These are phyloP conservation scores for Bathelium albidoporum DNA, from an alignment of 495 filamentous ascomycete genomes.

Conservation along the genomic window DNA sequence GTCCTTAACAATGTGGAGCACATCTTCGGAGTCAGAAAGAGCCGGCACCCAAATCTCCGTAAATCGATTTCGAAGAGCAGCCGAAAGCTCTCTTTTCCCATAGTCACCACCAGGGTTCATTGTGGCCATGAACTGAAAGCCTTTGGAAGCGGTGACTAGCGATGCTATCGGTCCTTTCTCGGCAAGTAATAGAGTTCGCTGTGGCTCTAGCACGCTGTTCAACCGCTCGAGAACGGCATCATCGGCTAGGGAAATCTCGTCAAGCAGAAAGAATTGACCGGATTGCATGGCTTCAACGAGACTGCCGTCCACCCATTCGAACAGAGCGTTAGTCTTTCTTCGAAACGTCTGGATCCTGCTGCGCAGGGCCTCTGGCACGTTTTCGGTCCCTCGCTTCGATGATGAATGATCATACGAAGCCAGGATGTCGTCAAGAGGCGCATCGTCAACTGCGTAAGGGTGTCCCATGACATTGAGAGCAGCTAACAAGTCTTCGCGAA, in stretches of 20 bases:
- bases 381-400: constrained; percentile 33
- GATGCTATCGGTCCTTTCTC: constrained; percentile 83
- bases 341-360: constrained; percentile 37
- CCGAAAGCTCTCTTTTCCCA: constrained; percentile 92
- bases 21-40: constrained; percentile 68
- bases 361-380: constrained; percentile 14
- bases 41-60: constrained; percentile 98
- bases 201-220: constrained; percentile 93
- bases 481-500: constrained; percentile 51
- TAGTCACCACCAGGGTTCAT: constrained; percentile 99
- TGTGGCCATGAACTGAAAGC: constrained; percentile 92
- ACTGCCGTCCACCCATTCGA: constrained; percentile 94
- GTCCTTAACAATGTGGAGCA: constrained; percentile 70
- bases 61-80: constrained; percentile 89
- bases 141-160: constrained; percentile 61
- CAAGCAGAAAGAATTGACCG: constrained; percentile 82
- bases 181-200: constrained; percentile 75
- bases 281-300: constrained; percentile 91
- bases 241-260: constrained; percentile 96
- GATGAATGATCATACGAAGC: constrained; percentile 33
- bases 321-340: constrained; percentile 63
- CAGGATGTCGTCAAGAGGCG: constrained; percentile 36
- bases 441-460: constrained; percentile 30
- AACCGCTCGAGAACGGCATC: constrained; percentile 94
- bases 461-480: constrained; percentile 28